These are phyloP conservation scores for Sistotremastrum niveocremeum DNA, from an alignment of 768 basidiomycete genomes.

Conservation along the genomic window DNA sequence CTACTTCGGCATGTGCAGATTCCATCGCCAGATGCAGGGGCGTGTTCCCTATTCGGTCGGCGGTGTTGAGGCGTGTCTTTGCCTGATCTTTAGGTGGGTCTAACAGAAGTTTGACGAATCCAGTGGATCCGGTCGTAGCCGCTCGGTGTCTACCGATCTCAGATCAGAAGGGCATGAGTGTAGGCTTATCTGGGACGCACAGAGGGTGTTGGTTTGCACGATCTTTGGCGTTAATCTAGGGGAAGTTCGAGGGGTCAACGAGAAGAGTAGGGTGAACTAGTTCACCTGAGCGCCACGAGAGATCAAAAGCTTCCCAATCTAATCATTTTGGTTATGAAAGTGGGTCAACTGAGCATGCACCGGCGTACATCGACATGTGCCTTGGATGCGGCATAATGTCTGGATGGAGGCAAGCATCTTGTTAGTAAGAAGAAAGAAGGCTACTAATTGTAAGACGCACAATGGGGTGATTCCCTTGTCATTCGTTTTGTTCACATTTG, in stretches of 20 bases:
- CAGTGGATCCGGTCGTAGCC: constrained; percentile 86
- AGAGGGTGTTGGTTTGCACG: constrained; percentile 86
- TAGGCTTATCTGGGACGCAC: constrained; percentile 27
- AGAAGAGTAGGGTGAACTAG: constrained; percentile 18
- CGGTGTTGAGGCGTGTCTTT: constrained; percentile 78
- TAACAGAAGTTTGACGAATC: constrained; percentile 78
- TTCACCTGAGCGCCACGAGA: constrained; percentile 84
- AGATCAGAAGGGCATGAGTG: constrained; percentile 3
- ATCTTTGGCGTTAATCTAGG: constrained; percentile 87
- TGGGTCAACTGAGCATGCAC: background rate
- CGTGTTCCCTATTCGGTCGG: constrained; percentile 80
- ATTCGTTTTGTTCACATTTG: constrained; percentile 67
- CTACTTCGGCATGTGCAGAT: constrained; percentile 84
- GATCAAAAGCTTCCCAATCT: constrained; percentile 85
- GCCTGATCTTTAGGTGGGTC: constrained; percentile 61
- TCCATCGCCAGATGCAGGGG: constrained; percentile 97
- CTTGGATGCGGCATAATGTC: constrained; percentile 90
- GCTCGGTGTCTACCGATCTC: constrained; percentile 65
- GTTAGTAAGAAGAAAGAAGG: background rate
- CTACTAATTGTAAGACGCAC: constrained; percentile 30
- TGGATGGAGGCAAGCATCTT: constrained; percentile 18
- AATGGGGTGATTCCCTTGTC: constrained; percentile 74
- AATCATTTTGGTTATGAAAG: constrained; percentile 18
- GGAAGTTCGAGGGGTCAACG: constrained; percentile 18
- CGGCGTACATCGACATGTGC: constrained; percentile 60